Evolutionary conservation across 345 rosid genomes (phyloP), one percentile per base, ranked within the genome.

Genomic region (Eucalyptus cloeziana): DNA sequence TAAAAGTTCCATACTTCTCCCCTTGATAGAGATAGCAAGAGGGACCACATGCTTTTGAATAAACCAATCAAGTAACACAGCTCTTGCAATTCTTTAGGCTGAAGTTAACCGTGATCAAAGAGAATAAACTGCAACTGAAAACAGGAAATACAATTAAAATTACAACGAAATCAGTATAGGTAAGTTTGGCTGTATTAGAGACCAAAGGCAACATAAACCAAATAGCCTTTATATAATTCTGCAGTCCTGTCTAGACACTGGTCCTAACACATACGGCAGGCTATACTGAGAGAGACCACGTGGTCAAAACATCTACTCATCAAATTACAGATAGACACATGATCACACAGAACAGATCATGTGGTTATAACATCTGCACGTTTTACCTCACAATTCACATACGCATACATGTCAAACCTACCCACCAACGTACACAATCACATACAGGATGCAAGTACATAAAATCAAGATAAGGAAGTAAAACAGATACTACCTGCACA

Each of bases 401-500:
- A 71, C 27, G 10, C 44, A 71, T 71, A 37, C 83, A 71, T 71
- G 45, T 71, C 62, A 50, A n/a, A 51, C 67, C 88, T 81, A 51
- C 62, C 47, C 49, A 40, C 33, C 40, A 71, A 80, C 49, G n/a
- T 45, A 69, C 43, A 31, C 54, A 89, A 19, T 76, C 47, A 40
- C 83, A 76, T 76, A 76, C 83, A 21, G 47, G 4, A 76, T 37
- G 45, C 81, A 71, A 37, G 83, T 45, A 58, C 10, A 30, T 60
- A 40, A 15, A n/a, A 51, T 54, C 10, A 47, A 52, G 37, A n/a
- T 31, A 45, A 33, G 25, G 17, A 67, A 56, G 37, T 37, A 83
- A 25, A 86, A 30, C 50, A 88, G 87, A 12, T 87, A 52, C 60
- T 88, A 96, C 99, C 99, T 96, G 96, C 87, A 93, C 89, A 93